phyloP scores from a whole-genome alignment of 441 rosid species.

The Gossypium schwendimanii region DNA sequence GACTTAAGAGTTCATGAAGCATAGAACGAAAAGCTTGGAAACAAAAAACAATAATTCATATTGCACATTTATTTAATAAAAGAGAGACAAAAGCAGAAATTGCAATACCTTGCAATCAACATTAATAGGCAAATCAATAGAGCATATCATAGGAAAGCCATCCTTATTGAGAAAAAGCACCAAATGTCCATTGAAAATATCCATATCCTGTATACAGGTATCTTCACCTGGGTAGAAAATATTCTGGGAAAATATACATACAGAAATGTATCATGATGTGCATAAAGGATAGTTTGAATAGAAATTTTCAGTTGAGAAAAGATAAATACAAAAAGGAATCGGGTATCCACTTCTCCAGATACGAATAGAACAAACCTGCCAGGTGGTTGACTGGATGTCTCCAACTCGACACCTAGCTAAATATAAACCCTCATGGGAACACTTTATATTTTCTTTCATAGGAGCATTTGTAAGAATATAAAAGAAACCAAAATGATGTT shows the following conservation, averaged over 20 bases:
- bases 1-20: not conserved
- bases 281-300: not conserved
- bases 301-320: not conserved
- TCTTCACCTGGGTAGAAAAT: conserved; percentile 57
- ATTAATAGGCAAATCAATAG: conserved; percentile 57
- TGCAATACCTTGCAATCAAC: conserved; percentile 38
- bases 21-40: not conserved
- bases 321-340: not conserved
- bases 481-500: conserved; percentile 67
- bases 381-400: conserved; percentile 36
- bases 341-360: not conserved
- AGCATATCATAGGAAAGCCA: conserved; percentile 55
- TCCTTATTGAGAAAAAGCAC: conserved; percentile 58
- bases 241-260: conserved; percentile 28
- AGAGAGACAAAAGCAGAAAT: conserved; percentile 12
- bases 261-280: not conserved
- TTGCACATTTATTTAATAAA: not conserved
- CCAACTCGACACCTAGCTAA: conserved; percentile 50
- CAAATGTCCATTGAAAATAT: conserved; percentile 61
- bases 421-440: conserved; percentile 47
- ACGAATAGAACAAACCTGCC: conserved; percentile 45
- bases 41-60: not conserved
- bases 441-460: conserved; percentile 27
- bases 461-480: conserved; percentile 81
- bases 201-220: conserved; percentile 71